Evolutionary conservation across 176 grass and related monocot genomes (phyloP), one percentile per base, ranked within the genome.

Genomic region (Eremochloa ophiuroides): DNA sequence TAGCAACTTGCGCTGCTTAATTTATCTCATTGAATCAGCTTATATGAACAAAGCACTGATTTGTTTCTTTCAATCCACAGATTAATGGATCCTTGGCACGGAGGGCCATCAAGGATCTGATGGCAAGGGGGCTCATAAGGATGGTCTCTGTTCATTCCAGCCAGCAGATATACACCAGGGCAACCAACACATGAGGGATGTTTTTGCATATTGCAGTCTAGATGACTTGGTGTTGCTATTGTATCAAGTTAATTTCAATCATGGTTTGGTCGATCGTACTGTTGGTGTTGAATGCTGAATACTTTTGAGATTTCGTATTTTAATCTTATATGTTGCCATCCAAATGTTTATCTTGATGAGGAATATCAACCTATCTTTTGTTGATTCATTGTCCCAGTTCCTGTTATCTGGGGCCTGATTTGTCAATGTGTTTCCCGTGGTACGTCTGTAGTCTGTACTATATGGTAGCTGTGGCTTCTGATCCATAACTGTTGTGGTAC

Each of bases 131-230:
- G 1, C 80, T 87, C 5, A 87, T 90, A 42, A 82, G 84, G 88
- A 79, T 87, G 88, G 80, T 90, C 26, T 41, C 73, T 0, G 84
- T 86, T 27, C 88, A 86, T 66, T 79, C 74, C 67, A 90, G 84
- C 84, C 88, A 90, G 25, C 88, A 87, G 84, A 90, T 90, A 58
- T 87, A 87, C 62, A 90, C 88, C 37, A 86, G 88, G 84, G 88
- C 84, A 1, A 90, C 88, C 16, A 87, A 90, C 84, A 84, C 88
- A 62, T 90, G 37, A 84, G 34, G 8, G 46, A 5, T 62, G 12
- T 60, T 51, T 51, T 29, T 73, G 66, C 20, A 23, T 62, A 4
- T 3, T 6, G 8, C 56, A 69, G 75, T 72, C 46, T 28, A 38
- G 28, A 46, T 25, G 59, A 14, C 86, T 47, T 59, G 3, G 14